Percentiles rank a stretch among this genome's conserved stretches.
phyloP scores from a whole-genome alignment of 179 eudicot species.

The Actinidia arguta region DNA sequence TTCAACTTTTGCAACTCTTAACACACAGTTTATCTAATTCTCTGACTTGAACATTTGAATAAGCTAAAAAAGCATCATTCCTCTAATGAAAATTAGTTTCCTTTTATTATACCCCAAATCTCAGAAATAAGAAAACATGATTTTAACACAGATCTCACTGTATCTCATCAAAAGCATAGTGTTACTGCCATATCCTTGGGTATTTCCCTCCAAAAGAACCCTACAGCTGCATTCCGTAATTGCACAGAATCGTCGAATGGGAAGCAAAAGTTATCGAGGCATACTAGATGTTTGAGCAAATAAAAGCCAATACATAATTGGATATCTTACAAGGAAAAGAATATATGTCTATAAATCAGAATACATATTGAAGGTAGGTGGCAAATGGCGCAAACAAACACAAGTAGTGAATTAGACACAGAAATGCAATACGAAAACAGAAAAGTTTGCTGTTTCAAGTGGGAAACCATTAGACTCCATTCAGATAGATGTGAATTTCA shows the following conservation, averaged over 20 bases:
- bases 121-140: not conserved
- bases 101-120: not conserved
- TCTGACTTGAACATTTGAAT: not conserved
- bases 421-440: not conserved
- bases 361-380: not conserved
- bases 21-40: not conserved
- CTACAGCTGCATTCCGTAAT: not conserved
- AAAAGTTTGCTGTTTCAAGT: not conserved
- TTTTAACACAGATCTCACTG: not conserved
- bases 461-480: too few relatives aligned
- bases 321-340: not conserved
- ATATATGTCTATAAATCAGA: not conserved
- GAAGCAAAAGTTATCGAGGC: not conserved
- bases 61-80: too few relatives aligned
- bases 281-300: not conserved
- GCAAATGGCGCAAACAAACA: not conserved
- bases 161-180: not conserved
- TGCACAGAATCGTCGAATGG: not conserved
- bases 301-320: not conserved
- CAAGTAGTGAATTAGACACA: not conserved
- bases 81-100: not conserved
- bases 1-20: not conserved
- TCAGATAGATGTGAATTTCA: too few relatives aligned
- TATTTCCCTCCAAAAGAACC: not conserved
- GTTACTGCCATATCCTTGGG: not conserved